Evolutionary conservation across 129 eudicot species (phyloP).

Genomic region (Scalesia atractyloides): DNA sequence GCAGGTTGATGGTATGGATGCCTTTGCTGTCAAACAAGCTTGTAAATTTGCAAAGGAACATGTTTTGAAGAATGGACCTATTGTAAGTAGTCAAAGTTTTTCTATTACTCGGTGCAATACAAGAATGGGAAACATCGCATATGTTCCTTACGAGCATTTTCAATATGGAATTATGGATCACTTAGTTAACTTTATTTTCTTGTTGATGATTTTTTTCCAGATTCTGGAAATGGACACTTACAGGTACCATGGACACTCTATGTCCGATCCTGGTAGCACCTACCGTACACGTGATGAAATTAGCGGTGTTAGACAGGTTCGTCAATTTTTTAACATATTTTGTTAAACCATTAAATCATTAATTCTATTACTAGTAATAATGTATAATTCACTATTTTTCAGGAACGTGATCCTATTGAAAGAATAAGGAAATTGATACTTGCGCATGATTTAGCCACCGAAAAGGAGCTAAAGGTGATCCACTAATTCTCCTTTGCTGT

Average conservation of each 20-base stretch:
- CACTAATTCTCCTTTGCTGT: neutral
- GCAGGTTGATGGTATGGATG: constrained; percentile 99
- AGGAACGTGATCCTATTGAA: constrained; percentile 99
- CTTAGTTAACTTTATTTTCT: constrained; percentile 5
- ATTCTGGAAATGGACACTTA: constrained; percentile 99
- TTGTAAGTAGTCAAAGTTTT: constrained; percentile 51
- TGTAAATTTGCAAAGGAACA: constrained; percentile 97
- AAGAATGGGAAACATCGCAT: neutral
- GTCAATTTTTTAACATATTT: neutral
- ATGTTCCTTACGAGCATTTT: neutral
- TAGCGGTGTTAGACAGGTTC: constrained; percentile 85
- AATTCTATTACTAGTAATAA: too few species aligned
- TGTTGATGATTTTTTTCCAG: constrained; percentile 44
- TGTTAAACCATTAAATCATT: neutral
- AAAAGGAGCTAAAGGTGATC: constrained; percentile 85
- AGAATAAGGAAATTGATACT: constrained; percentile 79
- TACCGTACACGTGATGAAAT: constrained; percentile 99
- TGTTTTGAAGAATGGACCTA: constrained; percentile 94
- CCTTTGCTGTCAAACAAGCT: constrained; percentile 95
- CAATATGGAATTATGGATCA: neutral
- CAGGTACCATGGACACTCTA: constrained; percentile 98
- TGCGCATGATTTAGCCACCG: constrained; percentile 85
- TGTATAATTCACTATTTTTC: constrained; percentile 15
- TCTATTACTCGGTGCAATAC: neutral
- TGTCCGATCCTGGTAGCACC: constrained; percentile 99